Evolutionary conservation across 2,329 filamentous ascomycete genomes (phyloP).

Genomic region (Onygenales sp.): DNA sequence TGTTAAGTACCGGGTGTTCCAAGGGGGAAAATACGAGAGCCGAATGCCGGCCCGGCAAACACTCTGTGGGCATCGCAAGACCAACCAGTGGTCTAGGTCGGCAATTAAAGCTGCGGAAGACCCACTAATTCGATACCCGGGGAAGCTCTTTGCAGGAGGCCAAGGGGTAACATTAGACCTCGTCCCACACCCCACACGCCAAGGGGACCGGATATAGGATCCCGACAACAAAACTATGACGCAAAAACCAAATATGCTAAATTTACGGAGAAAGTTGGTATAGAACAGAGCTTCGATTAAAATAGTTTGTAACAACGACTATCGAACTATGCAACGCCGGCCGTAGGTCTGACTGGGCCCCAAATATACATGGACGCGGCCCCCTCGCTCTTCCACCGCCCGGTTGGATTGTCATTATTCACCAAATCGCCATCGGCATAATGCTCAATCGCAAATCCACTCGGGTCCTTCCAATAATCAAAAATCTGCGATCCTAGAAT

Average conservation of each 20-base stretch:
- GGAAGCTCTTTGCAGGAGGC: no score
- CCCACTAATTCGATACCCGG: no score
- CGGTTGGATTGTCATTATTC: constrained; percentile 21
- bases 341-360: constrained; percentile 4
- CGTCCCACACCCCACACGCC: no score
- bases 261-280: neutral
- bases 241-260: no score
- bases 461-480: constrained; percentile 42
- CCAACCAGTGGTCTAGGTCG: no score
- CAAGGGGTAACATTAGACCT: no score
- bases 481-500: constrained; percentile 43
- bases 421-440: constrained; percentile 46
- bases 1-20: neutral
- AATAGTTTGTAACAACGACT: neutral
- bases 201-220: no score
- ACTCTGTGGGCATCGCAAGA: no score
- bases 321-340: constrained; percentile 1
- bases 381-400: constrained; percentile 1
- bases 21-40: neutral
- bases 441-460: constrained; percentile 24
- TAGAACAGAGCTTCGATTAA: neutral
- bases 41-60: neutral
- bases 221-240: no score
- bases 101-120: no score
- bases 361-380: constrained; percentile 5